Percentiles rank a stretch among this genome's conserved stretches.
Evolutionary conservation across 179 eudicot genomes (phyloP).

Genomic region (Heliamphora pulchella): DNA sequence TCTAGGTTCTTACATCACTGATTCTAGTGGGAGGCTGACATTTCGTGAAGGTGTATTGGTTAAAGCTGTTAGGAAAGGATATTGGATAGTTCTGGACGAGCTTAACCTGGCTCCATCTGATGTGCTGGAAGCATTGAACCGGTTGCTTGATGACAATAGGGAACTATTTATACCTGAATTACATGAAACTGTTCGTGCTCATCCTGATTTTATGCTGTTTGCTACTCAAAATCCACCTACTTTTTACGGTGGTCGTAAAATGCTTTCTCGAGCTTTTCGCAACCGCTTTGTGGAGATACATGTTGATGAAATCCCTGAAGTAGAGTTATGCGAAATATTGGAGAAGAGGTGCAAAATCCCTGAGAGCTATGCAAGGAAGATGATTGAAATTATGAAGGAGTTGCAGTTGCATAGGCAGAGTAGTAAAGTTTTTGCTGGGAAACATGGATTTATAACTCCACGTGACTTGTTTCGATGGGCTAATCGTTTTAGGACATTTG

Average conservation of each 20-base stretch:
- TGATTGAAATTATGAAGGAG: slow-evolving; percentile 93
- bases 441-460: slow-evolving; percentile 96
- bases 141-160: slow-evolving; percentile 89
- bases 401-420: slow-evolving; percentile 86
- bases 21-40: slow-evolving; percentile 69
- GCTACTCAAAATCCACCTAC: slow-evolving; percentile 99
- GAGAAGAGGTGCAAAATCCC: slow-evolving; percentile 66
- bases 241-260: slow-evolving; percentile 91
- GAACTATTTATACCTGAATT: slow-evolving; percentile 94
- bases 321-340: slow-evolving; percentile 66
- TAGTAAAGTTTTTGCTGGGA: slow-evolving; percentile 95
- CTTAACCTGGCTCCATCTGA: slow-evolving; percentile 98
- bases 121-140: slow-evolving; percentile 89
- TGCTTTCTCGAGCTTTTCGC: slow-evolving; percentile 97
- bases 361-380: slow-evolving; percentile 66
- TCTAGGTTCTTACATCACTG: slow-evolving; percentile 89
- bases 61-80: slow-evolving; percentile 85
- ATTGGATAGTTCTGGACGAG: slow-evolving; percentile 98
- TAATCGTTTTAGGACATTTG: slow-evolving; percentile 59
- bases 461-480: slow-evolving; percentile 98
- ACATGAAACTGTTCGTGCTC: slow-evolving; percentile 74
- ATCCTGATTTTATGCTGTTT: slow-evolving; percentile 91
- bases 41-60: slow-evolving; percentile 91
- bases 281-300: slow-evolving; percentile 98
- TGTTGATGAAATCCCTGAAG: slow-evolving; percentile 91